Base-by-base conservation (phyloP, 352 stramenopile species). In the Globisporangium rhizosaccharum region DNA sequence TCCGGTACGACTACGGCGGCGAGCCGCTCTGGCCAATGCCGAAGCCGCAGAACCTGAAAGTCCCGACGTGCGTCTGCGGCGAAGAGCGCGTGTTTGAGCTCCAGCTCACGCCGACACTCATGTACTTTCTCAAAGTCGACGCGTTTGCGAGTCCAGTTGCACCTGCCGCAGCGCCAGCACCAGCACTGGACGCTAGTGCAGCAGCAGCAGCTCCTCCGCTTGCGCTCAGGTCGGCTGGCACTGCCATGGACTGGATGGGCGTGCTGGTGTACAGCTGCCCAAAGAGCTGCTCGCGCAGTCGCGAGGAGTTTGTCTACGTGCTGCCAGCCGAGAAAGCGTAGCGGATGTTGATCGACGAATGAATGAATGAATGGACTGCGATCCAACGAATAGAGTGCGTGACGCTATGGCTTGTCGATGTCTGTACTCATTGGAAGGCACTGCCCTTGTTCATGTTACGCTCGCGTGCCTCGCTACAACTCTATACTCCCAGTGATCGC, bases 51-150 rank as follows among this genome's bases (percentile, higher is more conserved):
- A 67, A 65, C 14, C 45, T 91, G 10, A 76, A 77, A 26, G 57
- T 90, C 2, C 79, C 85, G 1, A 50, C 41, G 37, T 94, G 85
- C 49, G 47, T 57, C 7, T 94, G 85, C 28, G 85, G 82, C 11
- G 56, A 78, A 60, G 70, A 80, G 3, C 81, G 82, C n/a, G 63
- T 73, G 25, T 94, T 94, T 51, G 85, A 94, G 65, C 68, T 94
- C 55, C 84, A 94, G 58, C 68, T 94, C 48, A 84, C 78, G n/a
- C 85, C 85, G 30, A 90, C 82, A 3, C 87, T 92, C 53, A 89
- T 88, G 57, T 94, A 94, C 53, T 91, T 94, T 46, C 71, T 94
- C 30, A 86, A 90, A 52, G 85, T 94, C 28, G 85, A 94, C 61
- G 65, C 88, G 51, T 83, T 75, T 36, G 76, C 76, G 10, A 51